Evolutionary conservation across 2,329 filamentous ascomycete genomes (phyloP).

Genomic region (Pyrenophora seminiperda): DNA sequence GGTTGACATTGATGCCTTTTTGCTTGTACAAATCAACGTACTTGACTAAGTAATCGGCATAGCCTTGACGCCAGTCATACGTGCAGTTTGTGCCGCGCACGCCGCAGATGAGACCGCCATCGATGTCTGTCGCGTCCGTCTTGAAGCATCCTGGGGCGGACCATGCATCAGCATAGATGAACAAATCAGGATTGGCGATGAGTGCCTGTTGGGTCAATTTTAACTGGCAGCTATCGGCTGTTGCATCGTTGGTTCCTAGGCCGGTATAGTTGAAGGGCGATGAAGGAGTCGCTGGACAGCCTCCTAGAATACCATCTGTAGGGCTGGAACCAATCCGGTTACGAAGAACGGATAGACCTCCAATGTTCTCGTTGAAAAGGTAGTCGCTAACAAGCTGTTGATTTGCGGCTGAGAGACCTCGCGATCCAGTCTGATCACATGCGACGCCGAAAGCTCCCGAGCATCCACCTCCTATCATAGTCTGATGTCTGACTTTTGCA

Average conservation of each 20-base stretch:
- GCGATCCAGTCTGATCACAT: conserved; percentile 13
- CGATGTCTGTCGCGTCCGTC: conserved; percentile 50
- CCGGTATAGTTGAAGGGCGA: conserved; percentile 21
- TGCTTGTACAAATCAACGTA: conserved; percentile 51
- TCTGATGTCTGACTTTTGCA: conserved; percentile 8
- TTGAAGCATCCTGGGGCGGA: conserved; percentile 58
- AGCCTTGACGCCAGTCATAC: conserved; percentile 54
- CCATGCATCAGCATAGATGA: conserved; percentile 56
- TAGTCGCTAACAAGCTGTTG: conserved; percentile 49
- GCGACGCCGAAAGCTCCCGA: conserved; percentile 15
- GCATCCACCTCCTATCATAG: conserved; percentile 14
- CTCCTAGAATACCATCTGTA: conserved; percentile 5
- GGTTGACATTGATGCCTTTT: conserved; percentile 44
- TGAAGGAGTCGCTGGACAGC: conserved; percentile 15
- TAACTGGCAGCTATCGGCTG: conserved; percentile 51
- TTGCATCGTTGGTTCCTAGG: conserved; percentile 11
- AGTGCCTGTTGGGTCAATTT: conserved; percentile 57
- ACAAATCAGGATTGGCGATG: conserved; percentile 47
- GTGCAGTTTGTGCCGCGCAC: conserved; percentile 42
- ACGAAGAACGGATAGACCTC: conserved; percentile 51
- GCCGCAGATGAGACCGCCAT: conserved; percentile 54
- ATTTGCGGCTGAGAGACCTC: conserved; percentile 36
- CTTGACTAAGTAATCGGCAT: conserved; percentile 54
- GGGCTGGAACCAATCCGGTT: conserved; percentile 51
- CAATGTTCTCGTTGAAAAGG: conserved; percentile 50